These are phyloP conservation scores for Trichoderma koningiopsis DNA, from an alignment of 2,329 filamentous ascomycete genomes.

Conservation along the genomic window DNA sequence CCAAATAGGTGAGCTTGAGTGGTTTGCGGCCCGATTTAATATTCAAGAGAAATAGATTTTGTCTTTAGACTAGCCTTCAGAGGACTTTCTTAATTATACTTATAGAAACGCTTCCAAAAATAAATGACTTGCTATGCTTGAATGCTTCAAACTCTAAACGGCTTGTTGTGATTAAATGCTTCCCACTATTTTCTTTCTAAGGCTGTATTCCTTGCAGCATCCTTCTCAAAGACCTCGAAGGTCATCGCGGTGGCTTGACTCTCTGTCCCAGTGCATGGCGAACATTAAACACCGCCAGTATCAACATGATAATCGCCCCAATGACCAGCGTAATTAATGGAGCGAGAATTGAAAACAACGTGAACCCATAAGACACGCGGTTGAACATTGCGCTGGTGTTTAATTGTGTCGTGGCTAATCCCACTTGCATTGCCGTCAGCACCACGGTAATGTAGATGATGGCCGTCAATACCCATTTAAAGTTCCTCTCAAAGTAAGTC, in stretches of 20 bases:
- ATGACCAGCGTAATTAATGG: background rate
- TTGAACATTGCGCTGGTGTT: conserved; percentile 42
- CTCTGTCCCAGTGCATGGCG: background rate
- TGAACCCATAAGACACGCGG: conserved; percentile 48
- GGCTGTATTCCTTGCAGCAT: background rate
- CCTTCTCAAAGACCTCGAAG: background rate
- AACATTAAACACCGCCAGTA: conserved; percentile 1
- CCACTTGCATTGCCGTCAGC: conserved; percentile 52
- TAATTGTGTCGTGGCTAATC: conserved; percentile 40
- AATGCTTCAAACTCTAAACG: no score
- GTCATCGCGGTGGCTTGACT: no score
- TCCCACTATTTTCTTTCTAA: background rate
- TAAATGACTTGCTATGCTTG: no score
- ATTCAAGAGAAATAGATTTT: background rate
- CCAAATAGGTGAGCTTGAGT: background rate
- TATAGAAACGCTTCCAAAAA: no score
- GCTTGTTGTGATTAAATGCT: no score
- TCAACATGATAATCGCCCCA: background rate
- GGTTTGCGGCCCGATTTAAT: background rate
- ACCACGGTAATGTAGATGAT: conserved; percentile 48
- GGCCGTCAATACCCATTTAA: conserved; percentile 42
- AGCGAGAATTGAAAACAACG: conserved; percentile 45
- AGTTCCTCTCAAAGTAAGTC: conserved; percentile 38
- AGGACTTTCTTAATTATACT: no score
- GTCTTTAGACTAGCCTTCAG: background rate